Percentiles rank a stretch among this genome's conserved stretches.
Conservation (phyloP, 2,329 filamentous ascomycete genomes). For the Triangularia setosa region DNA sequence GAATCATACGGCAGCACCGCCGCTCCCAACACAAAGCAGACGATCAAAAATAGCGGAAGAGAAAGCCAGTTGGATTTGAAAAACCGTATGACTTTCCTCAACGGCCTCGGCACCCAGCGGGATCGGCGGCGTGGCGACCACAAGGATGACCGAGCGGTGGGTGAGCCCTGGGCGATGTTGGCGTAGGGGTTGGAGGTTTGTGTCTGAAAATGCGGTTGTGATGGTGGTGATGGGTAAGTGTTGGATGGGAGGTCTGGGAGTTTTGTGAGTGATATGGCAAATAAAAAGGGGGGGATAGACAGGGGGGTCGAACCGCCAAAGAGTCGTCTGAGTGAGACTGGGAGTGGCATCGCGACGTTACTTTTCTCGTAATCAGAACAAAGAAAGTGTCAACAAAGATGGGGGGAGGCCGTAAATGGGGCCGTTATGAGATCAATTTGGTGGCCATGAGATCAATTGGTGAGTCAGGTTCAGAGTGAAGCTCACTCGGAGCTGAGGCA, state of each 20-base stretch:
- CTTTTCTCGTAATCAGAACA: no score
- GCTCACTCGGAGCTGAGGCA: background rate
- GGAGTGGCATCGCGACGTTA: background rate
- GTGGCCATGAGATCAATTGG: no score
- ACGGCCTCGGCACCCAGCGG: background rate
- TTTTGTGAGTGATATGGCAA: background rate
- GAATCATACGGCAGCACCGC: constrained; percentile 31
- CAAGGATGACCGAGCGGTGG: background rate
- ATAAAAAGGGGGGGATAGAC: background rate
- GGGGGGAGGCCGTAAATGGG: no score
- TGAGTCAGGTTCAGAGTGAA: no score
- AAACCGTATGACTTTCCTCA: background rate
- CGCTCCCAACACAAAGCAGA: constrained; percentile 19
- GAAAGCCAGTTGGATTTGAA: background rate
- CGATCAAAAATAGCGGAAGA: background rate
- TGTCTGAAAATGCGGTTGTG: background rate
- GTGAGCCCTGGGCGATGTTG: background rate
- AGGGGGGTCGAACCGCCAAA: background rate
- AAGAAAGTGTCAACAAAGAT: no score
- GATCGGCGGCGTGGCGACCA: background rate
- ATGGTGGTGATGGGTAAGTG: background rate
- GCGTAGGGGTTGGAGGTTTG: background rate
- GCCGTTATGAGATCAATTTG: no score
- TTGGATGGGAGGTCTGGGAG: background rate
- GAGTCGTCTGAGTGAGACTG: background rate